Evolutionary conservation across 306 rosid species (phyloP).

Genomic region (Medicago ruthenica): DNA sequence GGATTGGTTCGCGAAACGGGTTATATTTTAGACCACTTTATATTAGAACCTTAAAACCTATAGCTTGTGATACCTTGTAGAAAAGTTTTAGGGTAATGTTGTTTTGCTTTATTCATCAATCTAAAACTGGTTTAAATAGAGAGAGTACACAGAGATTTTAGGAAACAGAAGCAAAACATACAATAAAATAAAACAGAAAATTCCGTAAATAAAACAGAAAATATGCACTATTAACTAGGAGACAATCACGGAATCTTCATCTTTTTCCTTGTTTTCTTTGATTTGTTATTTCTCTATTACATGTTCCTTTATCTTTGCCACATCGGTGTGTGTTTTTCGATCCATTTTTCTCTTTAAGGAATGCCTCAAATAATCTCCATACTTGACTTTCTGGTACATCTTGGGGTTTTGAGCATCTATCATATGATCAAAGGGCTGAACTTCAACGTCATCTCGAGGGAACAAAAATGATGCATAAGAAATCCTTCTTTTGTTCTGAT

Average conservation of each 20-base stretch:
- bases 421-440: conserved; percentile 49
- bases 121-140: background rate
- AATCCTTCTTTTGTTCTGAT: conserved; percentile 37
- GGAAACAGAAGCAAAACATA: background rate
- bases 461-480: conserved; percentile 38
- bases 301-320: conserved; percentile 27
- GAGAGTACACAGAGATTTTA: background rate
- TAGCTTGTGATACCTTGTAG: background rate
- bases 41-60: background rate
- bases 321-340: conserved; percentile 46
- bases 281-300: background rate
- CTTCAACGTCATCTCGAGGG: conserved; percentile 48
- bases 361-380: conserved; percentile 54
- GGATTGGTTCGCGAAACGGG: too few species aligned
- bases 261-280: background rate
- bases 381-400: conserved; percentile 47
- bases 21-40: too few species aligned
- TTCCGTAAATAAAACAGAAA: too few species aligned
- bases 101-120: background rate
- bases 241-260: background rate
- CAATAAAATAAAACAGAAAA: too few species aligned
- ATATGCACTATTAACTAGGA: background rate
- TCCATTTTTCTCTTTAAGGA: conserved; percentile 46
- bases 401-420: conserved; percentile 41
- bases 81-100: background rate